Percentiles rank a stretch among this genome's conserved stretches.
These are phyloP conservation scores for Phaeosphaeria sp. DNA, from an alignment of 2,329 filamentous ascomycete species.

Conservation along the genomic window DNA sequence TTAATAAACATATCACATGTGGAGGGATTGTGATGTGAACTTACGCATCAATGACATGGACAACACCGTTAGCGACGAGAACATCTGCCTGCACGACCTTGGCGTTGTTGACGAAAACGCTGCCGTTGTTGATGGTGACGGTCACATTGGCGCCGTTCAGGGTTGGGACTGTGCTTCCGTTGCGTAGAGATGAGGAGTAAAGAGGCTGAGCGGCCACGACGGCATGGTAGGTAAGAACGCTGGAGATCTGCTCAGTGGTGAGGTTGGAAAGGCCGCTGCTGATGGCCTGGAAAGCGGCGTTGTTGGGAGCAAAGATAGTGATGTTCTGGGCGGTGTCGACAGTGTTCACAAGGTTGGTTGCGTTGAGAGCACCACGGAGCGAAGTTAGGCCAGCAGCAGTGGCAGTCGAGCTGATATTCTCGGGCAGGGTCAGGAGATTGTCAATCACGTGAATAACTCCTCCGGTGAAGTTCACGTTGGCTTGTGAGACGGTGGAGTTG, in stretches of 20 bases:
- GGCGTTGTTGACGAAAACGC: conserved; percentile 55
- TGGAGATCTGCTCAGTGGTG: conserved; percentile 55
- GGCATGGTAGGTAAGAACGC: conserved; percentile 70
- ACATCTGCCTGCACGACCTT: conserved; percentile 51
- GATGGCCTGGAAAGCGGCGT: conserved; percentile 65
- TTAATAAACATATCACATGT: neutral
- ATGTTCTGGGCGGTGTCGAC: conserved; percentile 56
- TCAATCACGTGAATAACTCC: conserved; percentile 58
- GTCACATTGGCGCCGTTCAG: conserved; percentile 49
- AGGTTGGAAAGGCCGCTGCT: conserved; percentile 60
- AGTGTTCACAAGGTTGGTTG: conserved; percentile 48
- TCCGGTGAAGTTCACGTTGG: conserved; percentile 54
- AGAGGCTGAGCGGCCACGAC: conserved; percentile 59
- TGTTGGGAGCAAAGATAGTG: conserved; percentile 70
- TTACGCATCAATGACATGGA: conserved; percentile 61
- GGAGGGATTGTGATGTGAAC: conserved; percentile 1
- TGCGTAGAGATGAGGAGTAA: conserved; percentile 58
- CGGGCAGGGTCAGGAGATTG: conserved; percentile 51
- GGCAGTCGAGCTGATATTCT: conserved; percentile 38
- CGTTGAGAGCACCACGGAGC: conserved; percentile 51
- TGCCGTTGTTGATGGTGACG: conserved; percentile 46
- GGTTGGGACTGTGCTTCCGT: conserved; percentile 49
- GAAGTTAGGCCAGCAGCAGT: conserved; percentile 46
- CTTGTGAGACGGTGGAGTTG: conserved; percentile 56
- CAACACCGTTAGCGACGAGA: conserved; percentile 54